These are phyloP conservation scores for Cymbomonas tetramitiformis DNA, from an alignment of 139 green algal species.

Conservation along the genomic window DNA sequence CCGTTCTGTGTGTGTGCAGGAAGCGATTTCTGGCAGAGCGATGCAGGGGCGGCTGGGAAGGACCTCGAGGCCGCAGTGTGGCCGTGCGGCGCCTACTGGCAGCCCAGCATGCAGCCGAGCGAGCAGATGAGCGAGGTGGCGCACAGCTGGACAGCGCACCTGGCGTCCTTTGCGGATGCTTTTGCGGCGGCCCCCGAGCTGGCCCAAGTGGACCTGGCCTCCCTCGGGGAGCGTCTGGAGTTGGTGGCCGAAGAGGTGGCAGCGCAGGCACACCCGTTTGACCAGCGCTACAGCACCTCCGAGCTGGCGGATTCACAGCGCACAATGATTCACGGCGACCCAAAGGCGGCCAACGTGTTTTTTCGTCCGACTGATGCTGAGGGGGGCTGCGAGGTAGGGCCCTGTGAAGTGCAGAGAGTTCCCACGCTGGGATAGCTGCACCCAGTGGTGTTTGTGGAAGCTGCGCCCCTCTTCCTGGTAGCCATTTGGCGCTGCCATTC, in stretches of 20 bases:
- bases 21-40: neutral
- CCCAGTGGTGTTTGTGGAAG: too few relatives aligned
- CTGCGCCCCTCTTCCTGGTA: too few relatives aligned
- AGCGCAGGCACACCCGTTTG: slow-evolving; percentile 9
- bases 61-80: slow-evolving; percentile 9
- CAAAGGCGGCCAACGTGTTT: slow-evolving; percentile 16
- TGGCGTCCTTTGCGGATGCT: slow-evolving; percentile 5
- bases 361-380: neutral
- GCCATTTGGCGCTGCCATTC: too few relatives aligned
- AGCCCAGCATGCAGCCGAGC: slow-evolving; percentile 16
- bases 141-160: slow-evolving; percentile 1
- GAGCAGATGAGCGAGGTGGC: slow-evolving; percentile 10
- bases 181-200: neutral
- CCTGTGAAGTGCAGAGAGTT: too few relatives aligned
- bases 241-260: neutral
- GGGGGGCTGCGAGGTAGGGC: neutral
- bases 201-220: neutral
- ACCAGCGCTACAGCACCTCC: neutral
- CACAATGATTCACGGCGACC: slow-evolving; percentile 15
- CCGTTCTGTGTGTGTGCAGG: too few relatives aligned
- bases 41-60: neutral
- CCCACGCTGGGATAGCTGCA: too few relatives aligned
- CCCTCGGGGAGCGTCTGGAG: slow-evolving; percentile 6
- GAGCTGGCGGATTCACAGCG: neutral
- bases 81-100: slow-evolving; percentile 20